A percentile compares a stretch with the other conserved stretches of the same genome.
These are phyloP conservation scores for Xenoacremonium recifei DNA, from an alignment of 2,329 filamentous ascomycete species.

Conservation along the genomic window DNA sequence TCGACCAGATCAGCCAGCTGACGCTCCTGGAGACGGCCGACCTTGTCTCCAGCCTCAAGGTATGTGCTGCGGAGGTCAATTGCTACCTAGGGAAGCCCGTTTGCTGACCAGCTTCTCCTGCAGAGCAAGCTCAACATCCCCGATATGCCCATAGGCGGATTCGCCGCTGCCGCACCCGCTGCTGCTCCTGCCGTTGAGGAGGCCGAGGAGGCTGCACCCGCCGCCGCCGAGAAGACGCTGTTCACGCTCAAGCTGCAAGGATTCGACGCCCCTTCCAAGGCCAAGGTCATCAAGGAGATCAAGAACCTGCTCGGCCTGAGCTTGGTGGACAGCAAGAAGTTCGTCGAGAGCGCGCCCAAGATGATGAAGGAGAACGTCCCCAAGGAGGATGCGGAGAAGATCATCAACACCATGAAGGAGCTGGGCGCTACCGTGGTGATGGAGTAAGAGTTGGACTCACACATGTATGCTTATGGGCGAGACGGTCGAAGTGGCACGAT, in stretches of 20 bases:
- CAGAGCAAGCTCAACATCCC: slow-evolving; percentile 96
- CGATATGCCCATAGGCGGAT: slow-evolving; percentile 92
- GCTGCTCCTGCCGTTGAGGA: slow-evolving; percentile 69
- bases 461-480: slow-evolving; percentile 10
- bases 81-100: background rate
- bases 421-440: slow-evolving; percentile 85
- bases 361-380: slow-evolving; percentile 97
- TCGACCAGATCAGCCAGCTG: slow-evolving; percentile 98
- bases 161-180: slow-evolving; percentile 67
- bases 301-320: slow-evolving; percentile 93
- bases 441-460: too few species aligned
- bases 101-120: background rate
- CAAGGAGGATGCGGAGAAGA: slow-evolving; percentile 99
- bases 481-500: slow-evolving; percentile 29
- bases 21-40: slow-evolving; percentile 97
- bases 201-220: slow-evolving; percentile 83
- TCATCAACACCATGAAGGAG: slow-evolving; percentile 89
- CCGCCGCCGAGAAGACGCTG: slow-evolving; percentile 91
- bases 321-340: slow-evolving; percentile 99
- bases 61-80: slow-evolving; percentile 40
- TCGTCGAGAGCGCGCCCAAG: slow-evolving; percentile 97
- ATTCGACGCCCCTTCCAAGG: slow-evolving; percentile 86
- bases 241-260: slow-evolving; percentile 94
- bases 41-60: slow-evolving; percentile 92
- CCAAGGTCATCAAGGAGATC: slow-evolving; percentile 99